Percentiles rank a stretch among this genome's conserved stretches.
Evolutionary conservation across 148 eudicot genomes (phyloP).

Genomic region (Cornus controversa): DNA sequence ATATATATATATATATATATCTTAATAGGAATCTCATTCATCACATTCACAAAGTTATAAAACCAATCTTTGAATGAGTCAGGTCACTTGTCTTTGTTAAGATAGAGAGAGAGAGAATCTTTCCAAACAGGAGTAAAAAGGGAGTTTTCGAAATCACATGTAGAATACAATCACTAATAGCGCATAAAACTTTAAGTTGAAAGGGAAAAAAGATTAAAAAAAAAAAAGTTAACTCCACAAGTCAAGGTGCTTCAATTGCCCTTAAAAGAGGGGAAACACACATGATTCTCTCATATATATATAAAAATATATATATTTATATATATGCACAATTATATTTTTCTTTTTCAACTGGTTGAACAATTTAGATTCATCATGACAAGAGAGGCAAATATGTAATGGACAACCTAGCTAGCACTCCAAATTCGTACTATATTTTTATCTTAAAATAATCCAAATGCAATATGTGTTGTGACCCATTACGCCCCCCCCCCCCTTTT

Average conservation of each 20-base stretch:
- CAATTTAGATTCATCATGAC: no score
- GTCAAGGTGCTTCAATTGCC: slow-evolving; percentile 15
- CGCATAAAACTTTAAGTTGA: neutral
- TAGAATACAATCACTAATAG: neutral
- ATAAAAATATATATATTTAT: neutral
- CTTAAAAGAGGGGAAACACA: slow-evolving; percentile 8
- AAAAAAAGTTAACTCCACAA: neutral
- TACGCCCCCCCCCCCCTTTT: neutral
- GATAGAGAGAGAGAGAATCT: slow-evolving; percentile 3
- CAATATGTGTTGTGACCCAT: slow-evolving; percentile 20
- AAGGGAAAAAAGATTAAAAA: neutral
- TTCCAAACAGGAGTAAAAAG: neutral
- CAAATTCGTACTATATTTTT: neutral
- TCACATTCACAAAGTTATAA: neutral
- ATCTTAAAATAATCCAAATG: slow-evolving; percentile 11
- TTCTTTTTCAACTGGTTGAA: neutral
- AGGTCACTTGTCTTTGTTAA: neutral
- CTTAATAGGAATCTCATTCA: neutral
- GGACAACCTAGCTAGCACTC: no score
- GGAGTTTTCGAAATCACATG: neutral
- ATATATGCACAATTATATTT: no score
- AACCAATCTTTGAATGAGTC: slow-evolving; percentile 2
- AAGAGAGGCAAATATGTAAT: no score
- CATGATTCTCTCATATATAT: neutral
- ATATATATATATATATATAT: no score